Evolutionary conservation across 2,329 filamentous ascomycete genomes (phyloP).

Genomic region (Clonostachys solani): DNA sequence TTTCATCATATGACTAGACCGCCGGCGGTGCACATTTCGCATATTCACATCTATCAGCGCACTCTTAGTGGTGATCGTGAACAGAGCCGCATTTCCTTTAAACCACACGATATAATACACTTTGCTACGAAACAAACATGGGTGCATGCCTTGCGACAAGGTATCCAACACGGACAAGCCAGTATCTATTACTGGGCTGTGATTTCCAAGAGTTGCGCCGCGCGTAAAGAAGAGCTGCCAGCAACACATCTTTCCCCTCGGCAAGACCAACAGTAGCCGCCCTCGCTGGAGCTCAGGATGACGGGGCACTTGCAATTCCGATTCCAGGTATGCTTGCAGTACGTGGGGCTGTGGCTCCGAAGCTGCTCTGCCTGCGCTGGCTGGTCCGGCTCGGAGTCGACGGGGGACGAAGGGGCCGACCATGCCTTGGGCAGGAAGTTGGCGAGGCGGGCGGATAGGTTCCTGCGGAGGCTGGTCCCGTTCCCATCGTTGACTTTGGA

Average conservation of each 20-base stretch:
- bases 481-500: not conserved
- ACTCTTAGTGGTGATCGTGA: too few species aligned
- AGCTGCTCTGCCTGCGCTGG: not conserved
- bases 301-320: not conserved
- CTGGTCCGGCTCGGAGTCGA: not conserved
- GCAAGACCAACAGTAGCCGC: slow-evolving; percentile 1
- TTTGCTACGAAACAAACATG: too few species aligned
- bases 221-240: too few species aligned
- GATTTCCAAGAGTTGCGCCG: too few species aligned
- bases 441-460: not conserved
- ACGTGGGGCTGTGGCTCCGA: slow-evolving; percentile 23
- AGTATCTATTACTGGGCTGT: too few species aligned
- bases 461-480: not conserved
- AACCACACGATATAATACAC: too few species aligned
- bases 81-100: too few species aligned
- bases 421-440: not conserved
- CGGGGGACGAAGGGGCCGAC: not conserved
- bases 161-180: too few species aligned
- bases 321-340: slow-evolving; percentile 2
- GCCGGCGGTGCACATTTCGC: too few species aligned
- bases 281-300: not conserved
- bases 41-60: too few species aligned
- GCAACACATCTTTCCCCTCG: not conserved
- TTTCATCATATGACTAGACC: too few species aligned
- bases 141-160: too few species aligned